Conservation (phyloP, 2,329 filamentous ascomycete species). For the Cytospora schulzeri region DNA sequence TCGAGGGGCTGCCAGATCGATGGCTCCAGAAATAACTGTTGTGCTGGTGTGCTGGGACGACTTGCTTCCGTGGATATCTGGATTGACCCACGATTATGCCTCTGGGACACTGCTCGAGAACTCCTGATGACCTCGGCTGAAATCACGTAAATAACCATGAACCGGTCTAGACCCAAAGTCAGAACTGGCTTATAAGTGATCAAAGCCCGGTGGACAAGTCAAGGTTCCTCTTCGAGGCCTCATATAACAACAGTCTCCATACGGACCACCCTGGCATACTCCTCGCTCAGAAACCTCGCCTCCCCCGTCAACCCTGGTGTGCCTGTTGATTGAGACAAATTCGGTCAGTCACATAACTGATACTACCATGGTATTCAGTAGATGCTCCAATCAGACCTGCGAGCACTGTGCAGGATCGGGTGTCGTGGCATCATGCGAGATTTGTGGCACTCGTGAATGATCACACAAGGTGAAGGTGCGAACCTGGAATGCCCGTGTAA, state of each 20-base stretch:
- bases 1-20: background rate
- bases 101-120: too few relatives aligned
- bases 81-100: too few relatives aligned
- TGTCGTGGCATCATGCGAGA: constrained; percentile 1
- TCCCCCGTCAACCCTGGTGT: background rate
- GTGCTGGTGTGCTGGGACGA: background rate
- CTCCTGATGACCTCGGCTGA: too few relatives aligned
- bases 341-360: background rate
- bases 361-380: background rate
- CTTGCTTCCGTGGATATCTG: background rate
- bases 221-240: too few relatives aligned
- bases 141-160: too few relatives aligned
- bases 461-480: too few relatives aligned
- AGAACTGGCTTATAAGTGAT: too few relatives aligned
- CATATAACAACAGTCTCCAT: too few relatives aligned
- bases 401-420: background rate
- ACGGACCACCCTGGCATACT: background rate
- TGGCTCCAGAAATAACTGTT: background rate
- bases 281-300: background rate
- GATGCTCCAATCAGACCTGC: background rate
- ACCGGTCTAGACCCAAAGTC: too few relatives aligned
- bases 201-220: too few relatives aligned
- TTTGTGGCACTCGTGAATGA: background rate
- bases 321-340: background rate
- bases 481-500: background rate